Base-by-base conservation (phyloP, 148 eudicot species). In the Nepenthes gracilis region DNA sequence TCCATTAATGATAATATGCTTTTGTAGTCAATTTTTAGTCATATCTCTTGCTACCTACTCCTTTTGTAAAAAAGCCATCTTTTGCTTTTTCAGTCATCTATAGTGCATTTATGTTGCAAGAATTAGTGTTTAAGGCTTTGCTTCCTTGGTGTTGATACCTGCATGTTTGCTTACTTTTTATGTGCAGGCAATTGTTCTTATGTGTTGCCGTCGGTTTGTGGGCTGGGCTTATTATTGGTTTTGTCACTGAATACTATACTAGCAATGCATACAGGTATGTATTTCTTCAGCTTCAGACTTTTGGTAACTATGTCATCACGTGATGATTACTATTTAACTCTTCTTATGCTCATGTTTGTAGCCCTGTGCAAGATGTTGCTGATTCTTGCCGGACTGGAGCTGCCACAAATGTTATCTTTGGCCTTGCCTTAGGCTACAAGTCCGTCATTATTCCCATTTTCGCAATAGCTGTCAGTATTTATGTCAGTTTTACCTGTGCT, bases 331-430 rank as follows among this genome's bases (percentile, higher is more conserved):
- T 55, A 8, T 33, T 35, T 35, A 35, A 55, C 58, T 55, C 6
- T 43, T 6, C 11, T 43, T 12, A 23, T 23, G 23, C 40, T 33
- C 51, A 55, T 61, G 4, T 11, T 68, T 79, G 62, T 70, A 89
- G 96, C 80, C 96, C 96, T 54, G 96, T 89, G 67, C 90, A 89
- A 80, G 96, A 89, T 77, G 96, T 89, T 72, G 96, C 96, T 54
- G 96, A 89, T 67, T 81, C 96, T 52, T 89, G 96, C 82, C 80
- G 84, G 15, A 89, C 96, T 66, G 96, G 96, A 71, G 96, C 96
- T 66, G 96, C 96, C 57, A 89, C 96, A 4, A 89, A 89, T 66
- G 87, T 89, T 57, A 89, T 89, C 23, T 86, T 89, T 70, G 96
- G 96, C 43, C 80, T 89, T 55, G 96, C 96, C 3, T 67, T 89